Base-by-base conservation (phyloP, 2,329 filamentous ascomycete genomes). In the Diaporthe sp. region DNA sequence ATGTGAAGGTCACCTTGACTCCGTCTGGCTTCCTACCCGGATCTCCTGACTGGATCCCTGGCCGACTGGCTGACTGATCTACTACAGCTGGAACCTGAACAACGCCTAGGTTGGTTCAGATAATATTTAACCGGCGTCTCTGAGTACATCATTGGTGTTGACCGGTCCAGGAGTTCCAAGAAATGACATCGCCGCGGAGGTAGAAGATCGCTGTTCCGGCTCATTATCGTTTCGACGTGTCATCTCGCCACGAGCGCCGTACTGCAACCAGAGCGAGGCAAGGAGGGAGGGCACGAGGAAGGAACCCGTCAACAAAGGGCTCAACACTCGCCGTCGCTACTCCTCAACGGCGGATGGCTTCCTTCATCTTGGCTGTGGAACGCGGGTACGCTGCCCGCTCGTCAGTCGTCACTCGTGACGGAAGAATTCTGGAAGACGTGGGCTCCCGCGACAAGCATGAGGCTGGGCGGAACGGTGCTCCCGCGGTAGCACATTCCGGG, bases 391-490 rank as follows among this genome's bases (percentile, higher is more conserved):
- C 17, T 25, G 44, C 28, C 61, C 61, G 42, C 61, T 65, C 34
- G 61, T 34, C 25, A 34, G 31, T 57, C 8, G 31, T 34, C 15
- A 57, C 53, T 8, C 17, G 53, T 22, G 28, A 57, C 17, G 53
- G 25, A 44, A 46, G 61, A 31, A 49, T 22, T 9, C 61, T 65
- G 28, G 61, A 42, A 65, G 44, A 6, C 28, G 44, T 49, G 28
- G 61, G 25, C 15, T 31, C 61, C 61, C 61, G 61, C 22, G 42
- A n/a, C 61, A 31, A 31, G 42, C 61, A 44, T 65, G 61, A 19
- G 42, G 61, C 61, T 42, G 31, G 61, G n/a, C 61, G 61, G 61
- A 49, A 65, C 61, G 61, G 61, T 65, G 61, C 61, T 65, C 42
- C 61, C 61, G 61, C 17, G 25, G 61, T 49, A 19, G 42, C 61